Evolutionary conservation across 139 green algal genomes (phyloP).

Genomic region (Chlorella sp.): DNA sequence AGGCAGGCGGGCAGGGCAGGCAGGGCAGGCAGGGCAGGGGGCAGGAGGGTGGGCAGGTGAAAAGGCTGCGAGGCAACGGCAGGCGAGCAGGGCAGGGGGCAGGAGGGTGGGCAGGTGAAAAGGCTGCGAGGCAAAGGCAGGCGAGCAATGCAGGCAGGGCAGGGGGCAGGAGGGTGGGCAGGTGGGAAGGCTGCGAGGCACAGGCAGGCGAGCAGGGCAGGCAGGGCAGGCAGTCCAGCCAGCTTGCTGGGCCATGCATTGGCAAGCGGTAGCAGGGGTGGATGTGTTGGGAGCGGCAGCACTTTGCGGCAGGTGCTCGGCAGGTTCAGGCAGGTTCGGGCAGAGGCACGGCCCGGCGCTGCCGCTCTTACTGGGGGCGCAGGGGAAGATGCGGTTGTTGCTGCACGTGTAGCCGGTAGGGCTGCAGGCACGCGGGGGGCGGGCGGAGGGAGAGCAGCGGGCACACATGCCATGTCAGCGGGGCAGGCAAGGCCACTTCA

Average conservation of each 20-base stretch:
- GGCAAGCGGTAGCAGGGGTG: neutral
- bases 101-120: neutral
- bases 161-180: neutral
- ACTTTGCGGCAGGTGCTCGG: no score
- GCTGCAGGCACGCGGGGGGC: neutral
- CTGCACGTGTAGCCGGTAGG: neutral
- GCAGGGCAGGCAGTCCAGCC: no score
- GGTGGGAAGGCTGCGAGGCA: no score
- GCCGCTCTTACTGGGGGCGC: neutral
- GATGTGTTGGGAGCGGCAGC: no score
- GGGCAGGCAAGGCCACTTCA: no score
- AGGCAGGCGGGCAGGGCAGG: neutral
- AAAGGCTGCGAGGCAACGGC: no score
- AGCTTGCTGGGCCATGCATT: neutral
- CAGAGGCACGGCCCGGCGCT: neutral
- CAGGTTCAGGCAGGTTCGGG: neutral
- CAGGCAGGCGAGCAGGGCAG: no score
- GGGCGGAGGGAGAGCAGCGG: neutral
- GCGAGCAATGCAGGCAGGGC: no score
- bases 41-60: neutral
- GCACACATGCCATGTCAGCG: neutral
- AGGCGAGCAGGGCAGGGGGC: no score
- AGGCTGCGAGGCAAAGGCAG: no score
- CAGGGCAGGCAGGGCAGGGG: neutral
- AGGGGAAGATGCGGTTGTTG: neutral